Conservation (phyloP, 1,139 yeast species). For the Diutina rugosa region DNA sequence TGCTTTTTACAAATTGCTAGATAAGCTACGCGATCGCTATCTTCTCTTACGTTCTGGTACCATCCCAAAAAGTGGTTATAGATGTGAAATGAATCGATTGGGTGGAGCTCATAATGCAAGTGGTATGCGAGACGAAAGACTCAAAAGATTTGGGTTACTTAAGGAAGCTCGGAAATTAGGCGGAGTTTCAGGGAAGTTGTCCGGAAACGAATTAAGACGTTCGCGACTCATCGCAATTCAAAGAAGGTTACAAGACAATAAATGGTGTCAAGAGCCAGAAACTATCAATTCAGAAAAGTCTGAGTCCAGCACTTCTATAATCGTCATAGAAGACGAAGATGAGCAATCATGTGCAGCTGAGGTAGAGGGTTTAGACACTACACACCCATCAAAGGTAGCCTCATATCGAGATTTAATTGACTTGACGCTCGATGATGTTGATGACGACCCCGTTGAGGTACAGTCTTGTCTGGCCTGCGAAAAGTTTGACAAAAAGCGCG, state of each 20-base stretch:
- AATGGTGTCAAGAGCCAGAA: conserved; percentile 31
- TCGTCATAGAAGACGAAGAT: background rate
- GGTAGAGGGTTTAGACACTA: background rate
- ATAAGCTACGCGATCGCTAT: conserved; percentile 42
- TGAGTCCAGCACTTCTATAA: background rate
- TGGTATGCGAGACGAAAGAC: conserved; percentile 22
- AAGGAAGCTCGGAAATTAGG: conserved; percentile 28
- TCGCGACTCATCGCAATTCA: conserved; percentile 59
- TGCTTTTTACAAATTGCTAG: conserved; percentile 53
- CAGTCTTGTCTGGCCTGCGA: conserved; percentile 6
- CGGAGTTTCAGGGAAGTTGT: conserved; percentile 5
- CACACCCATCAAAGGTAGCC: background rate
- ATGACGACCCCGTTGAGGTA: conserved; percentile 4
- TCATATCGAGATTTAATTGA: conserved; percentile 6
- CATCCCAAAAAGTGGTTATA: conserved; percentile 22
- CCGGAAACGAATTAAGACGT: conserved; percentile 20
- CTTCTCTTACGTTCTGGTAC: conserved; percentile 24
- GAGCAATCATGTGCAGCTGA: background rate
- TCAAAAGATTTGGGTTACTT: conserved; percentile 17
- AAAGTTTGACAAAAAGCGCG: background rate
- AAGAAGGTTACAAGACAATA: conserved; percentile 42
- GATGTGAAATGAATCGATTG: conserved; percentile 44
- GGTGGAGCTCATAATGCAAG: conserved; percentile 7
- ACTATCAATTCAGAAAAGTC: background rate
- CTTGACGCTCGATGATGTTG: conserved; percentile 3